These are phyloP conservation scores for Planoprotostelium fungivorum DNA, from an alignment of 78 protist genomes.

Conservation along the genomic window DNA sequence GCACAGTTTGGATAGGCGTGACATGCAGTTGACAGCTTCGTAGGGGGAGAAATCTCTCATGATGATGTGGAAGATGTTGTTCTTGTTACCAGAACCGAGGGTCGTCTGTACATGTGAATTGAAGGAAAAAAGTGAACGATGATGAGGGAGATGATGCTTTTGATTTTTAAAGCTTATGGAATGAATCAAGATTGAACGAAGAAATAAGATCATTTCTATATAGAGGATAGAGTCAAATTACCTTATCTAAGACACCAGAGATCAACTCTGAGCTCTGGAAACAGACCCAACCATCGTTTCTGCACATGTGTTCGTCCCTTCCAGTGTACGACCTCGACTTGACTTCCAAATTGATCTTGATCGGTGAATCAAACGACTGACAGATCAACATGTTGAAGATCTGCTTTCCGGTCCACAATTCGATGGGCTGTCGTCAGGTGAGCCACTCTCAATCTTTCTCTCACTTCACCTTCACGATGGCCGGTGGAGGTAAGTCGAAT, in stretches of 20 bases:
- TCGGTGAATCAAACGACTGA: conserved; percentile 48
- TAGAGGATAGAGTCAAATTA: not conserved
- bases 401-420: conserved; percentile 99
- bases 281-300: conserved; percentile 81
- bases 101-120: conserved; percentile 2
- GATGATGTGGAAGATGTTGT: conserved; percentile 82
- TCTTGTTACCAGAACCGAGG: conserved; percentile 80
- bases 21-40: conserved; percentile 84
- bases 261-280: conserved; percentile 78
- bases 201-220: not conserved
- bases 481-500: conserved; percentile 86
- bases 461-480: conserved; percentile 55
- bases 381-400: conserved; percentile 64
- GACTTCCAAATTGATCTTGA: conserved; percentile 66
- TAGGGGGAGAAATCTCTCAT: conserved; percentile 63
- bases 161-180: not conserved
- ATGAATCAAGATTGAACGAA: conserved; percentile 33
- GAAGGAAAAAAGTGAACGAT: not conserved
- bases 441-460: not conserved
- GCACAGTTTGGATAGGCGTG: conserved; percentile 84
- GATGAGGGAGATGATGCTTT: not conserved
- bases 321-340: conserved; percentile 40
- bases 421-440: conserved; percentile 67
- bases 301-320: conserved; percentile 73
- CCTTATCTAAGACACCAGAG: conserved; percentile 92